phyloP scores from a whole-genome alignment of 2,329 filamentous ascomycete species.

The Davidsoniella eucalypti region DNA sequence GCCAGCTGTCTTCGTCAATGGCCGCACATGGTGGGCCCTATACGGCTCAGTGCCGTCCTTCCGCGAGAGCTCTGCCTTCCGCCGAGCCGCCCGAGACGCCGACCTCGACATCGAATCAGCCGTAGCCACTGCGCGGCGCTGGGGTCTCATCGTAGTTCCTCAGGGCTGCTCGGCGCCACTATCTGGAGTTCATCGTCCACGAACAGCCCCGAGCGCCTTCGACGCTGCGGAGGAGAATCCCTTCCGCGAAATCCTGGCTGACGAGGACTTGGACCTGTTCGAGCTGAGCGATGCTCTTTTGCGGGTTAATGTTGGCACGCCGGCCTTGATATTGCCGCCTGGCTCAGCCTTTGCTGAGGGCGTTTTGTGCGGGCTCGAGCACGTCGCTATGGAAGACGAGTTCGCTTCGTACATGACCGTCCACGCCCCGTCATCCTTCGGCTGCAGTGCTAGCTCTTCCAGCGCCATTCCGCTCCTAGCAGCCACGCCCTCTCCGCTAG shows the following conservation, averaged over 20 bases:
- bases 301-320: constrained; percentile 5
- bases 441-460: neutral
- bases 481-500: neutral
- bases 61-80: constrained; percentile 4
- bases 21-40: constrained; percentile 8
- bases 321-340: constrained; percentile 2
- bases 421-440: neutral
- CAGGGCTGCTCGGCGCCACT: neutral
- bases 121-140: constrained; percentile 8
- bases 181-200: neutral
- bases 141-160: constrained; percentile 9
- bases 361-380: neutral
- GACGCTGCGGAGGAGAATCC: constrained; percentile 3
- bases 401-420: constrained; percentile 11
- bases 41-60: constrained; percentile 9
- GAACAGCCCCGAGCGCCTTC: neutral
- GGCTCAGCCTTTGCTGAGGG: constrained; percentile 4
- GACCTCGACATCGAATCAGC: constrained; percentile 7
- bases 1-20: constrained; percentile 6
- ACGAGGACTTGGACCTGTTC: constrained; percentile 10
- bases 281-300: constrained; percentile 1
- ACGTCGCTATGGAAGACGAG: constrained; percentile 5
- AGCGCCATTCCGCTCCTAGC: neutral
- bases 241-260: constrained; percentile 9
- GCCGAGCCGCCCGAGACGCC: constrained; percentile 6